Conservation (phyloP, 352 stramenopile species). For the Pythium aristosporum region DNA sequence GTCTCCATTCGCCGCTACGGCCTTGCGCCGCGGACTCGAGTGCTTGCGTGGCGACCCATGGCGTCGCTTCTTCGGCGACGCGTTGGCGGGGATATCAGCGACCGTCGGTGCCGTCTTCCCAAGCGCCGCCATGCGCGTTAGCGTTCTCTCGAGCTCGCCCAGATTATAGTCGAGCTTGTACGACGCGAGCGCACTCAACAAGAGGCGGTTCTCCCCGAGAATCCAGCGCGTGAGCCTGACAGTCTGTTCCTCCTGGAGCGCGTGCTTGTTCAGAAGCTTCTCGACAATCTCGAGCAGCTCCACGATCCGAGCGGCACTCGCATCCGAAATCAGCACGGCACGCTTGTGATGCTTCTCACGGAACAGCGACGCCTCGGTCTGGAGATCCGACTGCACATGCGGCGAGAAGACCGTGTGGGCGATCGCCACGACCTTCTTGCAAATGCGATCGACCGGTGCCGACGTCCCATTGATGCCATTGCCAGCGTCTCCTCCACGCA, state of each 20-base stretch:
- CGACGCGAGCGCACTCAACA: constrained; percentile 54
- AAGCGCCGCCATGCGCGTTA: constrained; percentile 50
- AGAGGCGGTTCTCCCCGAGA: constrained; percentile 43
- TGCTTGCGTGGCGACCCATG: constrained; percentile 15
- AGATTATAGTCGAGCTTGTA: constrained; percentile 47
- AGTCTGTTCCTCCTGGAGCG: constrained; percentile 53
- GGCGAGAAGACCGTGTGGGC: constrained; percentile 53
- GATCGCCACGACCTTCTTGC: constrained; percentile 54
- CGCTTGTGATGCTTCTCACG: constrained; percentile 27
- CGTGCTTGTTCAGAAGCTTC: constrained; percentile 57
- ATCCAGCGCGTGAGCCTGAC: constrained; percentile 48
- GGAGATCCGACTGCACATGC: constrained; percentile 52
- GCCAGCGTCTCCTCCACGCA: too few relatives aligned
- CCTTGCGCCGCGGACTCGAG: constrained; percentile 9
- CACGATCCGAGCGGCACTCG: constrained; percentile 35
- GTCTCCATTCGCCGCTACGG: neutral
- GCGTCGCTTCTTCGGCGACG: constrained; percentile 6
- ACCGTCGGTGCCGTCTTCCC: constrained; percentile 19
- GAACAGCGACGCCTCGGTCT: constrained; percentile 35
- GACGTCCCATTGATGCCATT: neutral
- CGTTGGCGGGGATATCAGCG: constrained; percentile 11
- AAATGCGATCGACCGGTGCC: constrained; percentile 46
- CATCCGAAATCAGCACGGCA: neutral
- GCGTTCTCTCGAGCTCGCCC: constrained; percentile 49
- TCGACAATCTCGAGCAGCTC: constrained; percentile 54